phyloP scores from a whole-genome alignment of 192 early-diverging fungal genomes.

The Backusella tuberculispora region DNA sequence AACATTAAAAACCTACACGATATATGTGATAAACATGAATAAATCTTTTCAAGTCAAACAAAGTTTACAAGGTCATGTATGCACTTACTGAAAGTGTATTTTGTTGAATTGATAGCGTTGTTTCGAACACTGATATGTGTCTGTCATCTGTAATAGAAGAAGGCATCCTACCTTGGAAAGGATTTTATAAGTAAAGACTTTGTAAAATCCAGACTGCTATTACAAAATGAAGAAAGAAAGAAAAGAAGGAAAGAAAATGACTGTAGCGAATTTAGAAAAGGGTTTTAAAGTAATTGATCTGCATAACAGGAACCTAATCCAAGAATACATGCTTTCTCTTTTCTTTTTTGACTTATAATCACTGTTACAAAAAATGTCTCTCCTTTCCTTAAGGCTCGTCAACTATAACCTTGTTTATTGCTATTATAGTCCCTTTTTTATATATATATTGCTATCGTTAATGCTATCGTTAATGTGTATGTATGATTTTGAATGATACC shows the following conservation, averaged over 20 bases:
- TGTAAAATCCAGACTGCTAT: neutral
- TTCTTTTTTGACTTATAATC: constrained; percentile 11
- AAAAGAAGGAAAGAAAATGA: constrained; percentile 7
- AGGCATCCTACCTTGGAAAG: constrained; percentile 13
- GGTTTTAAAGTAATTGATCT: constrained; percentile 21
- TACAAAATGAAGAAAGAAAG: neutral
- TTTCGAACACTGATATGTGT: constrained; percentile 32
- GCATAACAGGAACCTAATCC: constrained; percentile 9
- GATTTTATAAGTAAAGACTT: neutral
- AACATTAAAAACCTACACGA: constrained; percentile 38
- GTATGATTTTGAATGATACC: neutral
- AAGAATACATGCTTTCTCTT: constrained; percentile 14
- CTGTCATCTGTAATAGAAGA: neutral
- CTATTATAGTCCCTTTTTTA: neutral
- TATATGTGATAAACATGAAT: neutral
- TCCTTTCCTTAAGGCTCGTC: neutral
- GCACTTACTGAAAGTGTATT: constrained; percentile 15
- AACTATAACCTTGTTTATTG: neutral
- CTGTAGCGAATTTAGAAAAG: neutral
- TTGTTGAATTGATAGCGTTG: constrained; percentile 26
- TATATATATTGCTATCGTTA: neutral
- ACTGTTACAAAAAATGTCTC: constrained; percentile 11
- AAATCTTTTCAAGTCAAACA: neutral
- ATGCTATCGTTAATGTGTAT: no score
- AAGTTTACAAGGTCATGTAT: neutral